Evolutionary conservation across 129 eudicot genomes (phyloP).

Genomic region (Oenanthe sinensis): DNA sequence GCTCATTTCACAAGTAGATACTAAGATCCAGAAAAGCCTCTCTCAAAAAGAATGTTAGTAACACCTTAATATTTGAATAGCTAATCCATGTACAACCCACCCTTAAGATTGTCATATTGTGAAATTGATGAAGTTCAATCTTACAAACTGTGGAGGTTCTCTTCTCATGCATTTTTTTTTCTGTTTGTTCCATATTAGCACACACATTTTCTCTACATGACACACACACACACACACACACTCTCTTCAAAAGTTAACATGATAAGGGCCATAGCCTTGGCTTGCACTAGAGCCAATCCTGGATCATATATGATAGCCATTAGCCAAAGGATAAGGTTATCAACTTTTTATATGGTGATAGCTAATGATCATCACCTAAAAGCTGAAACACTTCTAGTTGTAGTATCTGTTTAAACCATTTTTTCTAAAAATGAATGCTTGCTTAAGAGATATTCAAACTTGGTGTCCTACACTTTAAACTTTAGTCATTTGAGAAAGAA

Average conservation of each 20-base stretch:
- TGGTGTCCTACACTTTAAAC: conserved; percentile 2
- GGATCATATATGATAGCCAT: background rate
- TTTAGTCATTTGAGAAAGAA: background rate
- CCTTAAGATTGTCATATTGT: background rate
- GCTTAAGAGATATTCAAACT: conserved; percentile 1
- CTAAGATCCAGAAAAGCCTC: background rate
- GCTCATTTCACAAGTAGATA: background rate
- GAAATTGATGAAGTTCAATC: background rate
- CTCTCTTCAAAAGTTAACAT: too few relatives aligned
- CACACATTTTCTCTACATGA: too few relatives aligned
- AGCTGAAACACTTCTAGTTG: background rate
- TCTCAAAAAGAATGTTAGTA: background rate
- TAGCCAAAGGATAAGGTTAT: conserved; percentile 1
- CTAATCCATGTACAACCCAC: background rate
- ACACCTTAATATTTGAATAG: background rate
- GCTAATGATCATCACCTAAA: background rate
- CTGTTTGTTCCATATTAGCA: too few relatives aligned
- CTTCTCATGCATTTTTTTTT: too few relatives aligned
- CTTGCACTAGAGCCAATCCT: background rate
- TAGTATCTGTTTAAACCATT: background rate
- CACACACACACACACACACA: too few relatives aligned
- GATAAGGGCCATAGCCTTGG: background rate
- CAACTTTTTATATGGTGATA: background rate
- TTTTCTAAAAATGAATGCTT: conserved; percentile 3
- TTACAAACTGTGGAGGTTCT: background rate